Evolutionary conservation across 305 asterid genomes (phyloP), one percentile per base, ranked within the genome.

Genomic region (Fraxinus platypoda): DNA sequence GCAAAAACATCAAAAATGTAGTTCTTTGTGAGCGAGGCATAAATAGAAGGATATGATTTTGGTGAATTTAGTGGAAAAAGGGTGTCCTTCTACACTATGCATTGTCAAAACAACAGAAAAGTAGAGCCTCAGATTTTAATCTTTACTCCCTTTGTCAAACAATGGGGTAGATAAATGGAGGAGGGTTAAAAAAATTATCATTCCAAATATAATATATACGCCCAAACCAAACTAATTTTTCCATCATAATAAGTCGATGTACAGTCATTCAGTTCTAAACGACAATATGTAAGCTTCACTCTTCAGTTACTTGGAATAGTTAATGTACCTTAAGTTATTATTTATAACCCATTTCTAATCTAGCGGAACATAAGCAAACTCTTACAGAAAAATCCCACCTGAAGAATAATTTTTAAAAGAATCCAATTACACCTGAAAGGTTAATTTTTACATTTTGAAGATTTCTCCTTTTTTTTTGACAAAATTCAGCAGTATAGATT

Each of bases 361-460:
- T n/a, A 19, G 2, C 28, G 21, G 15, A 21, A 59, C 70, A 23
- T 19, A 19, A 59, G 70, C 9, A 23, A 19, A 57, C 23, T 7
- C 68, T 7, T n/a, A 19, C 21, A 8, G 70, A 21, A 57, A 59
- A 68, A 71, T 30, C 54, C 35, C 59, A 68, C 76, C 37, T 68
- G 76, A 76, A 68, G 74, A 4, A 26, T 9, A 26, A 28, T 68
- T 25, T 26, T 68, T 68, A 26, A 34, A 66, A 49, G 52, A 52
- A 80, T 70, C 57, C 28, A 68, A 71, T 30, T 38, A 49, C 59
- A 68, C 79, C 37, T 68, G 79, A 76, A 76, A 68, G 35, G 13
- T 68, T 25, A 11, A 26, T 26, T 25, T 25, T 66, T 66, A 26
- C n/a, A 26, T 11, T 66, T 17, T 4, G 25, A 52, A 52, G 62